Evolutionary conservation across 495 filamentous ascomycete species (phyloP).

Genomic region (Stereocaulon alpinum): DNA sequence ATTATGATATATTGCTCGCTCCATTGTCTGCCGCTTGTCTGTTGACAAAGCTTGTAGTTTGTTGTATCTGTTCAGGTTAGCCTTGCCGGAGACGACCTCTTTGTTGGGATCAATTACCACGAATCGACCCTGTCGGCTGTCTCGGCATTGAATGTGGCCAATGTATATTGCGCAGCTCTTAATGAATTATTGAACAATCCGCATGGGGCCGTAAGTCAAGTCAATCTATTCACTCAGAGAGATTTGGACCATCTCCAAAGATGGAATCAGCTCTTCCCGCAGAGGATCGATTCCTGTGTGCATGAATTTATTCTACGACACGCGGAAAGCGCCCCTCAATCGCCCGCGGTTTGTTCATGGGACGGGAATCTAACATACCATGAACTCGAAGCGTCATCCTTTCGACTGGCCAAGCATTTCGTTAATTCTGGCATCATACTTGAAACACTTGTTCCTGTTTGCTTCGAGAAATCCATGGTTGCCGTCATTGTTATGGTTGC

Average conservation of each 20-base stretch:
- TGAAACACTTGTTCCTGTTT: slow-evolving; percentile 44
- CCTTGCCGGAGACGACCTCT: slow-evolving; percentile 1
- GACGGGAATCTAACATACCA: slow-evolving; percentile 32
- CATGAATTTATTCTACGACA: slow-evolving; percentile 23
- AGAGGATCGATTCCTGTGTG: slow-evolving; percentile 21
- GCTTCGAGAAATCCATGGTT: slow-evolving; percentile 47
- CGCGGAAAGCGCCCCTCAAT: slow-evolving; percentile 16
- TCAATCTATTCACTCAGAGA: slow-evolving; percentile 13
- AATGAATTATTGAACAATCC: slow-evolving; percentile 6
- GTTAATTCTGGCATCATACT: slow-evolving; percentile 37
- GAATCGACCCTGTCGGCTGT: slow-evolving; percentile 12
- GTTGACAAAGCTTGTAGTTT: background rate
- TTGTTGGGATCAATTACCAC: slow-evolving; percentile 11
- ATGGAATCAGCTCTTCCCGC: slow-evolving; percentile 23
- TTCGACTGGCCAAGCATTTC: slow-evolving; percentile 24
- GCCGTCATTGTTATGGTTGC: slow-evolving; percentile 44
- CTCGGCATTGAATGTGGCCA: slow-evolving; percentile 16
- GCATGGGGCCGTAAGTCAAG: background rate
- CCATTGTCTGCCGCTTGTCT: background rate
- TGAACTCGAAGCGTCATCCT: slow-evolving; percentile 26
- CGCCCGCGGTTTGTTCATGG: slow-evolving; percentile 29
- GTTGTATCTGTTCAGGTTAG: slow-evolving; percentile 4
- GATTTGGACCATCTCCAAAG: slow-evolving; percentile 27
- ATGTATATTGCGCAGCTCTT: slow-evolving; percentile 2
- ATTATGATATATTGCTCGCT: background rate